Evolutionary conservation across 805 yeast genomes (phyloP).

Genomic region (Scheffersomyces stipitis): DNA sequence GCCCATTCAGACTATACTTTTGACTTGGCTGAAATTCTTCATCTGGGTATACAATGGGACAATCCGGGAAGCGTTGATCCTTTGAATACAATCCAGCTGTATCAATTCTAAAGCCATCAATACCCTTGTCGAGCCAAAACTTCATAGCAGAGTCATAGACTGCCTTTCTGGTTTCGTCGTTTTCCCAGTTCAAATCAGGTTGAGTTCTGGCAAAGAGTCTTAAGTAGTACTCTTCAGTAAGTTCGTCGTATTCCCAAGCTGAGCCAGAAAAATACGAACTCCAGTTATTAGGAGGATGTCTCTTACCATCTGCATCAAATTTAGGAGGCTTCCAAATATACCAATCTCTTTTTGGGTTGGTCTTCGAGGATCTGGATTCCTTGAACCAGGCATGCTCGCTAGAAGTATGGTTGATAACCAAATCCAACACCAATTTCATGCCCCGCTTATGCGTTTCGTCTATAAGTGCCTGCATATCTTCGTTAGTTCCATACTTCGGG

Average conservation of each 20-base stretch:
- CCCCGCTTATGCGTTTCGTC: conserved; percentile 49
- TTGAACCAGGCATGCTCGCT: conserved; percentile 57
- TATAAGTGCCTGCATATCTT: conserved; percentile 51
- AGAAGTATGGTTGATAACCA: conserved; percentile 61
- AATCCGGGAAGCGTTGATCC: conserved; percentile 45
- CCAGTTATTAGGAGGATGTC: conserved; percentile 62
- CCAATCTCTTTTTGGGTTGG: conserved; percentile 61
- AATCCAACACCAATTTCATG: conserved; percentile 52
- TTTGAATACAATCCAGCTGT: conserved; percentile 55
- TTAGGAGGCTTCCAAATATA: conserved; percentile 56
- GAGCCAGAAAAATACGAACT: conserved; percentile 50
- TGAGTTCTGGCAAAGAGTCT: conserved; percentile 53
- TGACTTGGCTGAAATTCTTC: conserved; percentile 40
- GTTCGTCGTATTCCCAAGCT: conserved; percentile 58
- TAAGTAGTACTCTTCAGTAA: conserved; percentile 54
- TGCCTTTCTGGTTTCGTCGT: conserved; percentile 35
- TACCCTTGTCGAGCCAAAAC: conserved; percentile 57
- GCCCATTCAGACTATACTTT: conserved; percentile 42
- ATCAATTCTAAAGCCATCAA: conserved; percentile 61
- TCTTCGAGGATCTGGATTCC: conserved; percentile 51
- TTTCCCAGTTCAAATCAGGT: conserved; percentile 66
- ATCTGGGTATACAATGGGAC: conserved; percentile 45
- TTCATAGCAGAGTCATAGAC: conserved; percentile 48
- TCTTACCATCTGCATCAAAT: conserved; percentile 46
- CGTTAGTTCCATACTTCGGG: conserved; percentile 53